These are phyloP conservation scores for Pinus albicaulis DNA, from an alignment of 75 land plant genomes.

Conservation along the genomic window DNA sequence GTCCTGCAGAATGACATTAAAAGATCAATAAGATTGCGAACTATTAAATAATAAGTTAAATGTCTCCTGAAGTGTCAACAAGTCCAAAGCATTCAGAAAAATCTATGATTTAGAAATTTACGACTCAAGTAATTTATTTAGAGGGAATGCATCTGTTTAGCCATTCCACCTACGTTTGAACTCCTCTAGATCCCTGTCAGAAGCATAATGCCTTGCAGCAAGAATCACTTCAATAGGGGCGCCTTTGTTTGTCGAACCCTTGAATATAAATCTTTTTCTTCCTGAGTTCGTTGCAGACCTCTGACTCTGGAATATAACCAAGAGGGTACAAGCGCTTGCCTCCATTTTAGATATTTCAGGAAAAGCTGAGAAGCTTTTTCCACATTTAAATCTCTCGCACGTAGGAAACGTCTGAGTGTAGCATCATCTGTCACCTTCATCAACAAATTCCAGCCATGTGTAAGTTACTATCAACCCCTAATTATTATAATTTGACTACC, in stretches of 20 bases:
- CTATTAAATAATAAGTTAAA: background rate
- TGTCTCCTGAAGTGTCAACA: background rate
- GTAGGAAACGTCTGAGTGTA: slow-evolving; percentile 68
- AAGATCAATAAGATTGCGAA: background rate
- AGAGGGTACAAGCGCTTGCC: slow-evolving; percentile 45
- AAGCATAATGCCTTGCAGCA: slow-evolving; percentile 39
- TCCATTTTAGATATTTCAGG: slow-evolving; percentile 64
- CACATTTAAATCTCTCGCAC: slow-evolving; percentile 66
- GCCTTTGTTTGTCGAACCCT: slow-evolving; percentile 67
- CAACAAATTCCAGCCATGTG: no score
- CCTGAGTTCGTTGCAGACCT: slow-evolving; percentile 50
- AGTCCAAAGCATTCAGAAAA: background rate
- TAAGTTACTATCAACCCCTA: no score
- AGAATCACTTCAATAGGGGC: slow-evolving; percentile 51
- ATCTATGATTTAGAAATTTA: background rate
- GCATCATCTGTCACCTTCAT: slow-evolving; percentile 60
- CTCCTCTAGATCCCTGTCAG: slow-evolving; percentile 53
- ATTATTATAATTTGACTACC: no score
- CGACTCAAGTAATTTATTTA: background rate
- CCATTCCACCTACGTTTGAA: slow-evolving; percentile 56
- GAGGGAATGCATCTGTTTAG: no score
- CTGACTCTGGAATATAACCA: slow-evolving; percentile 51
- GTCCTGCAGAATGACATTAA: slow-evolving; percentile 9
- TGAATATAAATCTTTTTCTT: slow-evolving; percentile 71
- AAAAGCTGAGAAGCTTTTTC: slow-evolving; percentile 52